Base-by-base conservation (phyloP, 2,329 filamentous ascomycete species). In the Xenosphaeropsis pyriputrescens region DNA sequence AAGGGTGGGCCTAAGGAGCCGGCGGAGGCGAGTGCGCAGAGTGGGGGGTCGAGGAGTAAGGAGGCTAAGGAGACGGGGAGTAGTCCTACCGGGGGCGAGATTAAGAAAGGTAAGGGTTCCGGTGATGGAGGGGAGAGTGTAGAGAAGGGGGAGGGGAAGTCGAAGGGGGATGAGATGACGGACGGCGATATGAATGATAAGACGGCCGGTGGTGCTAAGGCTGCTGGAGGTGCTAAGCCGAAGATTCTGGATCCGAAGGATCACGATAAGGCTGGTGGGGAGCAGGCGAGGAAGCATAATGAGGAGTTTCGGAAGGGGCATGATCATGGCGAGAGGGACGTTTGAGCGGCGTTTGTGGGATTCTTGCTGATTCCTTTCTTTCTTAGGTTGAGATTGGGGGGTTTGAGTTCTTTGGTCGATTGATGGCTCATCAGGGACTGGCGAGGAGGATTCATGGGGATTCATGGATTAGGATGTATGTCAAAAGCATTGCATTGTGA, bases 231-330 rank as follows among this genome's bases (percentile, higher is more conserved):
- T 2, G 54, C 64, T 1, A 53, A 62, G 47, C 71, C 70, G 40
- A 73, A 70, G 57, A 65, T 74, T 43, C 52, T 57, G 40, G 71
- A 68, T 47, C 58, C 62, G 40, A 60, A 59, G 43, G 55, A 67
- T 8, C 44, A 46, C 18, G 43, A 40, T 18, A 35, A 37, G 2
- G 34, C 37, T 4, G 47, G 57, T 16, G 55, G 67, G 52, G 57
- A 57, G 32, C 71, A 76, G 54, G 72, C 76, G 13, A 63, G 73
- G 37, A 51, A 62, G 54, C 73, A 78, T 49, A 78, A 78, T 42
- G 44, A 43, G 44, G 69, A 76, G 1, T 76, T 77, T 51, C 67
- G 67, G 35, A 50, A 62, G 46, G 65, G 64, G 43, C 65, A 75
- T 47, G 72, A 70, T 40, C 59, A 54, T 11, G 61, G 63, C 0